Base-by-base conservation (phyloP, 139 green algal species). In the Chlamydomonas schloesseri region DNA sequence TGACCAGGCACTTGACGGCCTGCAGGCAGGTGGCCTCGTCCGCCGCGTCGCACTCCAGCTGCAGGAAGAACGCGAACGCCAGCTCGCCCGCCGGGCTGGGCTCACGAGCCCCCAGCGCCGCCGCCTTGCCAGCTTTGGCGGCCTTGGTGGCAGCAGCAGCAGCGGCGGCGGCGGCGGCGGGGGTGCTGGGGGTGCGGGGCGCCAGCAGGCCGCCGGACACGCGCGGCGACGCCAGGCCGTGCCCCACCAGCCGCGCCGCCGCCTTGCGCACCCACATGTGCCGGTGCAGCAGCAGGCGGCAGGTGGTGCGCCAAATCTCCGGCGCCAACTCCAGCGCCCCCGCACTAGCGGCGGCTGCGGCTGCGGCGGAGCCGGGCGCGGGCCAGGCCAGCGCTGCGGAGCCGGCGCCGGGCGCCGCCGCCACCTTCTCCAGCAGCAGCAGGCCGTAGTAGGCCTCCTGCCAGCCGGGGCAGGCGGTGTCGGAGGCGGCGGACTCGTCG, bases 201-300 rank as follows among this genome's bases (percentile, higher is more conserved):
- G 21, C 65, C 58, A 88, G 80, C 50, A 95, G 50, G 9, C 88
- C 87, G 15, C 26, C 69, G 58, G 37, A 85, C 13, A 96, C 86
- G 21, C 46, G 78, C 11, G 83, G 81, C 13, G 53, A 37, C 11
- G 91, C 91, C 23, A 99, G 87, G 1, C 55, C 91, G 18, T 83
- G 29, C 11, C 94, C 95, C 37, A 98, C 47, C 75, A 98, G 88
- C 47, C 97, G 91, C 28, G 81, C 90, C 18, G 93, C 91, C 24
- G 93, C 95, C 82, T 95, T 96, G 36, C 96, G 94, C 73, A 99
- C 95, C 97, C 97, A 99, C 68, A 93, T 31, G 90, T 99, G 97
- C 0, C 82, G 88, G 72, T 93, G 89, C 80, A 94, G 82, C 86
- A 96, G 86, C 79, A 96, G 80, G 29, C 26, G 37, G 23, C 83